Evolutionary conservation across 1,284 basidiomycete genomes (phyloP), one percentile per base, ranked within the genome.

Genomic region (Macrocystidia cucumis): DNA sequence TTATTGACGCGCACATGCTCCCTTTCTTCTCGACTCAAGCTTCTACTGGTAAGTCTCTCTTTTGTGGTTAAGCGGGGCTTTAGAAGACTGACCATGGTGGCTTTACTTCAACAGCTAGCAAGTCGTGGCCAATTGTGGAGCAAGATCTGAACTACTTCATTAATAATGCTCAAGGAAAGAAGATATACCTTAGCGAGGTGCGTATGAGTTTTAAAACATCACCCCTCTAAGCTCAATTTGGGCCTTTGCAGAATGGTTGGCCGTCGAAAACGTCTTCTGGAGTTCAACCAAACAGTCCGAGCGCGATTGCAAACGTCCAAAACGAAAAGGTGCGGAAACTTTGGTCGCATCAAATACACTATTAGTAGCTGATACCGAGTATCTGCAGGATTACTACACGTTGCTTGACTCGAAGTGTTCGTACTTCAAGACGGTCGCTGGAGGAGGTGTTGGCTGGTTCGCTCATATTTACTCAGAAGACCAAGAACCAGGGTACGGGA

Each of bases 361-460:
- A 12, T 5, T 5, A 30, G 14, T 3, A 30, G 17, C 19, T n/a
- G 4, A 4, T 30, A 13, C 29, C 16, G 8, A 17, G 16, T 29
- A 39, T 43, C 48, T 41, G 41, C 44, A 79, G 67, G 71, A 65
- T 29, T 86, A 83, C 48, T 82, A 62, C 44, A 54, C 57, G n/a
- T 54, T 86, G 8, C 68, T 86, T n/a, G 78, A 86, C 44, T 51
- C 58, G 3, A 66, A 78, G 39, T 86, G 83, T 46, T 47, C 58
- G 7, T 65, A 73, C 47, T 63, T 84, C 47, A 84, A 85, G 56
- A 48, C 46, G 0, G 68, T 72, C 17, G 56, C 64, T 7, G 66
- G 67, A 3, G 79, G 80, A 11, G 78, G 80, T 18, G 59, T 86
- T 14, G 85, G 83, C 8, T 87, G 84, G 84, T 88, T 88, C 49